phyloP scores from a whole-genome alignment of 352 stramenopile genomes.

The Phytophthora foliorum region DNA sequence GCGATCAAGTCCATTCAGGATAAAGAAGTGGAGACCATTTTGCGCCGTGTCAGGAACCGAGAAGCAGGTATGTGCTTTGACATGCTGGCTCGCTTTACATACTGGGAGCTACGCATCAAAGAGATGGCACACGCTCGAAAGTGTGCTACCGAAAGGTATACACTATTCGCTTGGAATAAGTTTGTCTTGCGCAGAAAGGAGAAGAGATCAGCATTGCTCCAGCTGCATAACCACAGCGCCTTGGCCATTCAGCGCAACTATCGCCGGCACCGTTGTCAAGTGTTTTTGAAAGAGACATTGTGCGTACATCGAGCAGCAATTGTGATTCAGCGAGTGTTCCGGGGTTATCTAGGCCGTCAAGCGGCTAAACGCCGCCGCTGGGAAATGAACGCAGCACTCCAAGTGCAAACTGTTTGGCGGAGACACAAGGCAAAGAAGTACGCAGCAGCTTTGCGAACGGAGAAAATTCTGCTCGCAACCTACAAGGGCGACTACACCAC shows the following conservation, averaged over 20 bases:
- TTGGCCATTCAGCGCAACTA: conserved; percentile 78
- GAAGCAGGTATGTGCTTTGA: conserved; percentile 41
- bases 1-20: conserved; percentile 48
- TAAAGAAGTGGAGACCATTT: conserved; percentile 32
- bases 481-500: conserved; percentile 83
- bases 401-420: conserved; percentile 72
- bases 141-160: conserved; percentile 1
- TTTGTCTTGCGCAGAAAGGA: conserved; percentile 43
- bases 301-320: conserved; percentile 53
- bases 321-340: conserved; percentile 66
- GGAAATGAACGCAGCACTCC: conserved; percentile 51
- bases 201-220: conserved; percentile 47
- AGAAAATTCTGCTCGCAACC: conserved; percentile 72
- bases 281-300: conserved; percentile 50
- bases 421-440: conserved; percentile 50
- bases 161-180: conserved; percentile 28
- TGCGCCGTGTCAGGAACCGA: conserved; percentile 45
- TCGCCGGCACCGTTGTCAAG: conserved; percentile 62
- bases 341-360: conserved; percentile 54
- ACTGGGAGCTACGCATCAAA: conserved; percentile 44
- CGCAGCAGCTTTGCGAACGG: conserved; percentile 45
- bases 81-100: conserved; percentile 31
- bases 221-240: conserved; percentile 50
- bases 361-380: conserved; percentile 46
- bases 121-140: conserved; percentile 37